Evolutionary conservation across 768 basidiomycete genomes (phyloP).

Genomic region (Agaricus bisporus): DNA sequence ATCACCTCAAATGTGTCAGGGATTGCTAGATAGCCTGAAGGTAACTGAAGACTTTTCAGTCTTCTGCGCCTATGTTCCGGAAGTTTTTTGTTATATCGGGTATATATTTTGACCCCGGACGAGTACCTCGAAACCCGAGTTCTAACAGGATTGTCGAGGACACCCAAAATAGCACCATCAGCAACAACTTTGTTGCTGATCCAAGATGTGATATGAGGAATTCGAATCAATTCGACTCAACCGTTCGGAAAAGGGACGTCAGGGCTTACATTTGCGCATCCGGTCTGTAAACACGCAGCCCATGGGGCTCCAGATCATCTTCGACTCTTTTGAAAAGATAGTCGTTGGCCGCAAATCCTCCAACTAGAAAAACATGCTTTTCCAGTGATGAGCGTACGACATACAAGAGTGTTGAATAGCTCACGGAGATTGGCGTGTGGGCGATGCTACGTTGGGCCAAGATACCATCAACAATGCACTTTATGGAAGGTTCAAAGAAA

Average conservation of each 20-base stretch:
- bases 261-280: conserved; percentile 45
- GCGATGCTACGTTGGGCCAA: conserved; percentile 12
- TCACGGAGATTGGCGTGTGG: conserved; percentile 19
- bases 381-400: neutral
- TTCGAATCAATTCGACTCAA: neutral
- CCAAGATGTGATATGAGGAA: neutral
- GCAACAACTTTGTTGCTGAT: conserved; percentile 42
- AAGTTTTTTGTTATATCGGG: conserved; percentile 29
- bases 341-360: conserved; percentile 53
- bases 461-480: conserved; percentile 23
- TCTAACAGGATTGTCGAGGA: conserved; percentile 43
- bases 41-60: conserved; percentile 23
- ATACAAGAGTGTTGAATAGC: neutral
- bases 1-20: conserved; percentile 37
- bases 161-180: conserved; percentile 37
- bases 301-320: conserved; percentile 26
- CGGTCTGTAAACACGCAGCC: conserved; percentile 41
- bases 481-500: conserved; percentile 26
- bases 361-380: conserved; percentile 38
- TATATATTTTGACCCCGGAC: conserved; percentile 37
- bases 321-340: conserved; percentile 42
- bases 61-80: conserved; percentile 36
- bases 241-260: conserved; percentile 10
- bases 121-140: conserved; percentile 41
- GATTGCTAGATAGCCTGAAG: conserved; percentile 33